These are phyloP conservation scores for Tricholoma terreum DNA, from an alignment of 768 basidiomycete genomes.

Conservation along the genomic window DNA sequence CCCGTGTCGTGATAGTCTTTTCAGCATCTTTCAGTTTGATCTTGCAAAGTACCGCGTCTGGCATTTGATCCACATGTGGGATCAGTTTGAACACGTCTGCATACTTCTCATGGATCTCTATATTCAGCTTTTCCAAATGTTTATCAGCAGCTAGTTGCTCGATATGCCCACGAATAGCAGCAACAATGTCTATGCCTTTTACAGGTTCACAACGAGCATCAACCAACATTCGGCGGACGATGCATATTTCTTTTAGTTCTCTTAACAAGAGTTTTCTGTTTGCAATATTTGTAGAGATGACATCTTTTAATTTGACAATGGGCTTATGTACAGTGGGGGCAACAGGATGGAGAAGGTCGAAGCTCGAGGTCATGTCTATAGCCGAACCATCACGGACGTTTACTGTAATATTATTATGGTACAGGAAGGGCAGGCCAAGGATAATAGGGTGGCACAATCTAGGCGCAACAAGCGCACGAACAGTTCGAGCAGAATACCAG, in stretches of 20 bases:
- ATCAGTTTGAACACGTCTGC: background rate
- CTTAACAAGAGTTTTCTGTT: background rate
- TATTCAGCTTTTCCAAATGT: background rate
- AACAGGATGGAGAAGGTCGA: background rate
- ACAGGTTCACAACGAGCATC: background rate
- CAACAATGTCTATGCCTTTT: background rate
- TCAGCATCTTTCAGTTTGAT: background rate
- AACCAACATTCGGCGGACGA: background rate
- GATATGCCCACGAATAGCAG: background rate
- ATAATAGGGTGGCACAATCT: background rate
- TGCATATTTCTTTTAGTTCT: background rate
- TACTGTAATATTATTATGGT: background rate
- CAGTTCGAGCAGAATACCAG: background rate
- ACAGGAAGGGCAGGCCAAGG: background rate
- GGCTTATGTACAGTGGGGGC: background rate
- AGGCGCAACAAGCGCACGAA: background rate
- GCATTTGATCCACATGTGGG: background rate
- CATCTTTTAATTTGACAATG: background rate
- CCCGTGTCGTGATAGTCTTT: background rate
- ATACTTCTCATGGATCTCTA: background rate
- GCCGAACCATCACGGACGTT: background rate
- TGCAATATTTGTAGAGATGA: background rate
- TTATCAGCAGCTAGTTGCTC: background rate
- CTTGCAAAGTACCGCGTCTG: background rate
- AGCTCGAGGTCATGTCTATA: background rate